Base-by-base conservation (phyloP, 75 land plant genomes). In the Pinus taeda region DNA sequence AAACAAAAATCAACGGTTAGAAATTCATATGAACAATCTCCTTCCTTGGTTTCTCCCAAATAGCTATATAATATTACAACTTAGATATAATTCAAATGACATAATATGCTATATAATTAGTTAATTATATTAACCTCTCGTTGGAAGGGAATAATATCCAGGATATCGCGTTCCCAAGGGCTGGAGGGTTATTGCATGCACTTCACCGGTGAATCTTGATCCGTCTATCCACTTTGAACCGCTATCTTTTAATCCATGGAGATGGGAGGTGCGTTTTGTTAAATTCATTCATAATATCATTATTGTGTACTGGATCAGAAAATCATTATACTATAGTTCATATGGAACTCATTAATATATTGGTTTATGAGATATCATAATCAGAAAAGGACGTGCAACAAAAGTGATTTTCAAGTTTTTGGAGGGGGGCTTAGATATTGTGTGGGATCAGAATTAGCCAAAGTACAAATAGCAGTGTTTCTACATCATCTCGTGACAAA, bases 391-490 rank as follows among this genome's bases (percentile, higher is more conserved):
- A 5, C 13, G 18, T 60, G 18, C 6, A 11, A 60, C 12, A 15
- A 0, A 4, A n/a, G 2, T 18, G 4, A 5, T 60, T 83, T 81
- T 59, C 73, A 82, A 59, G 72, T 79, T 33, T 83, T 83, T 72
- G 85, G 85, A 60, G 85, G 78, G 4, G 85, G 85, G 49, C 36
- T 79, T 14, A 66, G 85, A 45, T 69, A 70, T 15, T 83, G 85
- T 57, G 79, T 84, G 12, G 85, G 85, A 36, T 65, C 71, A 17
- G 82, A 82, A n/a, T 59, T 82, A 6, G 82, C 83, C 39, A 42
- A 79, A 39, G 33, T 73, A 3, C 81, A 82, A 61, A 80, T 82
- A 17, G 63, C 33, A 30, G 49, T 78, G 18, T 73, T 82, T 45
- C 49, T 82, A 24, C 83, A 82, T 74, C 76, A 82, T 59, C 82